Evolutionary conservation across 495 filamentous ascomycete species (phyloP).

Genomic region (Aspergillus campestris): DNA sequence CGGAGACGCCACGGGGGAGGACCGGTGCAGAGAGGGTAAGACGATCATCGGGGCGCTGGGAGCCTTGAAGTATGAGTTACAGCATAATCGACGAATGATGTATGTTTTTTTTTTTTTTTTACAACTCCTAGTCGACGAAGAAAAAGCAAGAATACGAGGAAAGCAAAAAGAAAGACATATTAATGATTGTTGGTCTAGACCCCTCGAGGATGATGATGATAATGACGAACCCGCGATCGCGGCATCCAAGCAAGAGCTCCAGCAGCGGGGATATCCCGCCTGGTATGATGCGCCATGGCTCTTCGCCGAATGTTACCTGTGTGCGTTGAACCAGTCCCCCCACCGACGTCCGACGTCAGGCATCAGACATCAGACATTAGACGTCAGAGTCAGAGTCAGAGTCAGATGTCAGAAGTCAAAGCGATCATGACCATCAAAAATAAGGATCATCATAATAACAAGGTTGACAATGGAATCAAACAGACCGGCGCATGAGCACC

Average conservation of each 20-base stretch:
- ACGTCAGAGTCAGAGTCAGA: too few species aligned
- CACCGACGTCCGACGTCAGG: background rate
- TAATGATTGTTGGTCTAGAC: conserved; percentile 37
- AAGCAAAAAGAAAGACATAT: background rate
- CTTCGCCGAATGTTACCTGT: conserved; percentile 89
- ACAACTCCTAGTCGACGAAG: too few species aligned
- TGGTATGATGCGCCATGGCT: conserved; percentile 88
- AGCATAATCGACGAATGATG: conserved; percentile 80
- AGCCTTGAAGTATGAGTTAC: conserved; percentile 88
- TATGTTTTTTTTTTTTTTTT: conserved; percentile 33
- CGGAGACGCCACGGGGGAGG: conserved; percentile 38
- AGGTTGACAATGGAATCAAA: conserved; percentile 10
- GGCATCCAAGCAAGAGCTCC: conserved; percentile 82
- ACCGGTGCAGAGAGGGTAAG: conserved; percentile 73
- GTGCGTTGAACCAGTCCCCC: conserved; percentile 45
- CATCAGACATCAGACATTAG: too few species aligned
- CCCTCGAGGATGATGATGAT: conserved; percentile 80
- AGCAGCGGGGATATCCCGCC: conserved; percentile 58
- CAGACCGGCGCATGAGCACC: conserved; percentile 62
- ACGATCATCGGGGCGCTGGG: conserved; percentile 71
- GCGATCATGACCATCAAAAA: too few species aligned
- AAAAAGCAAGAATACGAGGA: background rate
- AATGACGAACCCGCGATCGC: conserved; percentile 71
- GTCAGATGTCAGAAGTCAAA: too few species aligned
- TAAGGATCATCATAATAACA: background rate